Conservation (phyloP, 306 rosid genomes). For the Cucurbita maxima region DNA sequence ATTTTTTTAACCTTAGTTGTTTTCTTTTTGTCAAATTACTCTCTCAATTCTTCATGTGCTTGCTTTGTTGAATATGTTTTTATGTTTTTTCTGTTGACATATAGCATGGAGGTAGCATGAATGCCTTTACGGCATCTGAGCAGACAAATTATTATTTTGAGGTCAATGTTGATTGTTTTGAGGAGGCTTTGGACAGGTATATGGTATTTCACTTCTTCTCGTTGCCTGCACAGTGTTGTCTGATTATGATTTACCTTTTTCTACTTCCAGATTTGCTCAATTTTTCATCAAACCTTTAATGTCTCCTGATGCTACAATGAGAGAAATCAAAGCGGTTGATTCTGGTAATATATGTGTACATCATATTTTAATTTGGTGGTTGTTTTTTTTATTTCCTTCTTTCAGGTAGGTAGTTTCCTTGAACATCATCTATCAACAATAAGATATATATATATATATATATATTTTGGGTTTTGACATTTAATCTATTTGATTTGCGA, state of each 20-base stretch:
- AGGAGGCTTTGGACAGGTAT: slow-evolving; percentile 91
- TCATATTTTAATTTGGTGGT: neutral
- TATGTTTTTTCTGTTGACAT: slow-evolving; percentile 3
- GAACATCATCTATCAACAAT: neutral
- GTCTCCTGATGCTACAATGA: slow-evolving; percentile 88
- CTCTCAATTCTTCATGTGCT: neutral
- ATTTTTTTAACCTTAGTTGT: neutral
- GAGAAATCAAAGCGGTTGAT: slow-evolving; percentile 98
- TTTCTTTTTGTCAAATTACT: neutral
- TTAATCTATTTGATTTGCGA: too few species aligned
- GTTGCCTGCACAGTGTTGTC: neutral
- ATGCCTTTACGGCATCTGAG: slow-evolving; percentile 66
- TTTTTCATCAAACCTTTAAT: slow-evolving; percentile 86
- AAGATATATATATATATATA: too few species aligned
- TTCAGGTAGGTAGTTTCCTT: neutral
- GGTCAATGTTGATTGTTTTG: slow-evolving; percentile 68
- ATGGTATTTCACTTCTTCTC: slow-evolving; percentile 7
- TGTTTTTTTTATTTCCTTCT: neutral
- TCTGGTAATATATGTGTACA: slow-evolving; percentile 47
- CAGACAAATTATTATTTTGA: slow-evolving; percentile 71
- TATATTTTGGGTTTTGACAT: neutral
- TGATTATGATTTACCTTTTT: neutral
- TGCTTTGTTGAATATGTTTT: neutral
- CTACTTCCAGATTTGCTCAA: slow-evolving; percentile 60
- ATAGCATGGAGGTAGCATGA: slow-evolving; percentile 82